Percentiles rank a stretch among this genome's conserved stretches.
phyloP scores from a whole-genome alignment of 768 basidiomycete species.

The Leucogyrophana mollusca region DNA sequence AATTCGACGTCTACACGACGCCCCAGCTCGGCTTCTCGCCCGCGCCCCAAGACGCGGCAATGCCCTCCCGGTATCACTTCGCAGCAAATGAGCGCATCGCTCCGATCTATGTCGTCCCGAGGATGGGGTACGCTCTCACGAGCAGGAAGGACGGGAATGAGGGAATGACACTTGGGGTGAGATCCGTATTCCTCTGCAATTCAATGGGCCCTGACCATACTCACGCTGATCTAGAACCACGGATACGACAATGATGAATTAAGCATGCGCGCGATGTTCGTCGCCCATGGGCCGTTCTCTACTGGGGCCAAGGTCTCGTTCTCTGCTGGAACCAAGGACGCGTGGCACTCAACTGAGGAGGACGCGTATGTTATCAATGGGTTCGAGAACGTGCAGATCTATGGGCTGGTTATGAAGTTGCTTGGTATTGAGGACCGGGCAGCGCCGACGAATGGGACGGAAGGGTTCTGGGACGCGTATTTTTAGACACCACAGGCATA shows the following conservation, averaged over 20 bases:
- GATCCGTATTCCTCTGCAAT: slow-evolving; percentile 24
- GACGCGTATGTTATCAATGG: slow-evolving; percentile 73
- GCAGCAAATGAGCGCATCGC: slow-evolving; percentile 74
- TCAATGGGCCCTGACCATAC: background rate
- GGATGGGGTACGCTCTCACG: slow-evolving; percentile 78
- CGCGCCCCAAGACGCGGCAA: too few species aligned
- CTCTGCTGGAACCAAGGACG: slow-evolving; percentile 37
- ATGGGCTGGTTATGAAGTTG: slow-evolving; percentile 76
- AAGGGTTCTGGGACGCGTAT: slow-evolving; percentile 82
- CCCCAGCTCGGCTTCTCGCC: too few species aligned
- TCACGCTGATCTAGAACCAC: slow-evolving; percentile 57
- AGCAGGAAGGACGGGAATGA: slow-evolving; percentile 56
- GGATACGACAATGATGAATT: slow-evolving; percentile 82
- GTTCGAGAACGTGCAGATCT: slow-evolving; percentile 86
- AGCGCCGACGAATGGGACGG: slow-evolving; percentile 73
- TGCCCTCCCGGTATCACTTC: slow-evolving; percentile 84
- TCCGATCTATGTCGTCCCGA: slow-evolving; percentile 82
- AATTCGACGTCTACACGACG: slow-evolving; percentile 61
- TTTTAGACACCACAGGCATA: too few species aligned
- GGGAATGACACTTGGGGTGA: slow-evolving; percentile 73
- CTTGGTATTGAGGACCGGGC: slow-evolving; percentile 58
- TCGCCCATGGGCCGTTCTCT: slow-evolving; percentile 90
- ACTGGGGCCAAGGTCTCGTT: slow-evolving; percentile 54
- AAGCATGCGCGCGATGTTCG: slow-evolving; percentile 87
- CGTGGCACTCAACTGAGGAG: slow-evolving; percentile 52